phyloP scores from a whole-genome alignment of 1,284 basidiomycete species.

The Pseudozyma hubeiensis region DNA sequence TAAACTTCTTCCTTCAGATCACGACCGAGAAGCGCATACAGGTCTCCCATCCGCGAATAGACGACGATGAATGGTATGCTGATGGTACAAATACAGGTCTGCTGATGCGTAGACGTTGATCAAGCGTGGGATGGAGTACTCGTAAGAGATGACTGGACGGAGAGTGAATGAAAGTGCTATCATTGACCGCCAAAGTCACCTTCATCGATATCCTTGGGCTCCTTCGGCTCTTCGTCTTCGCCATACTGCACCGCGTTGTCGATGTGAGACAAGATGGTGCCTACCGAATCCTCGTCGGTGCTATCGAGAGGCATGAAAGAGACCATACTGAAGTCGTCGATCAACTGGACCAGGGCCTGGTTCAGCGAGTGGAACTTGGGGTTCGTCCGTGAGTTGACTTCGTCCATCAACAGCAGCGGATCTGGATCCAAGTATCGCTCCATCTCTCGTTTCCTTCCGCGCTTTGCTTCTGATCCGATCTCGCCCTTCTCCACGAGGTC shows the following conservation, averaged over 20 bases:
- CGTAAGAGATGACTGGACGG: no score
- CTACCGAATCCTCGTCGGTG: slow-evolving; percentile 87
- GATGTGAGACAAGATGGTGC: slow-evolving; percentile 90
- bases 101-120: not conserved
- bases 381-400: slow-evolving; percentile 77
- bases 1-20: no score
- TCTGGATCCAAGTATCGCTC: slow-evolving; percentile 92
- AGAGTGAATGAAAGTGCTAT: not conserved
- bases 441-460: slow-evolving; percentile 70
- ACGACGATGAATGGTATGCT: not conserved
- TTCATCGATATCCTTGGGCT: slow-evolving; percentile 67
- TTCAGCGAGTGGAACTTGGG: slow-evolving; percentile 93
- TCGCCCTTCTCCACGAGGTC: slow-evolving; percentile 84
- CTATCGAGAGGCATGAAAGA: slow-evolving; percentile 96
- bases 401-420: slow-evolving; percentile 84
- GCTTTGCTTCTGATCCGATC: slow-evolving; percentile 71
- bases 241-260: slow-evolving; percentile 92
- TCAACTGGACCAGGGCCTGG: slow-evolving; percentile 92
- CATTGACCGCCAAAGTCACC: slow-evolving; percentile 50
- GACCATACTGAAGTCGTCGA: slow-evolving; percentile 97
- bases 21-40: not conserved
- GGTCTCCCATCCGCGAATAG: no score
- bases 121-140: no score
- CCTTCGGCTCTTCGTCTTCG: slow-evolving; percentile 68
- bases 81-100: slow-evolving; percentile 22